These are phyloP conservation scores for Acephala macrosclerotiorum DNA, from an alignment of 2,329 filamentous ascomycete species.

Conservation along the genomic window DNA sequence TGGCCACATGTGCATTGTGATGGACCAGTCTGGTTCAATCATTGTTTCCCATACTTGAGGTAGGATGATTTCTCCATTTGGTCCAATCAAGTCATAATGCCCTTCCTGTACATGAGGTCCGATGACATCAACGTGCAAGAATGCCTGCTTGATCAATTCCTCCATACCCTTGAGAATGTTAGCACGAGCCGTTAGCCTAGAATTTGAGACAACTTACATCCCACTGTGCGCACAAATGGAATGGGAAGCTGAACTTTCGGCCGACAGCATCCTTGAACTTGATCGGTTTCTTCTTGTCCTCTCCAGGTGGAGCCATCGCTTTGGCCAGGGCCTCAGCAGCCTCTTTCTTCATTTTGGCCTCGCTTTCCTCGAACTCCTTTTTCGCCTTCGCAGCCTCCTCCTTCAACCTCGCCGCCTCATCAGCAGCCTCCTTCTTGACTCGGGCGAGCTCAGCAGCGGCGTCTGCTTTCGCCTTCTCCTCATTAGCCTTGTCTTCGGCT, in stretches of 20 bases:
- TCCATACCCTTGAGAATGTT: slow-evolving; percentile 74
- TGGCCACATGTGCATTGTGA: slow-evolving; percentile 74
- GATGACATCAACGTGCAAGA: slow-evolving; percentile 78
- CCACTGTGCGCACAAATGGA: slow-evolving; percentile 85
- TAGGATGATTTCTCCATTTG: slow-evolving; percentile 83
- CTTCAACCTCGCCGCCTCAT: slow-evolving; percentile 47
- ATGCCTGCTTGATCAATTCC: slow-evolving; percentile 84
- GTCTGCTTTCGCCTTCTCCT: slow-evolving; percentile 32
- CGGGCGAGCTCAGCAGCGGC: slow-evolving; percentile 33
- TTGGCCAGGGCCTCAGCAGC: slow-evolving; percentile 57
- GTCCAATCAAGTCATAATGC: slow-evolving; percentile 81
- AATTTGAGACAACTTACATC: slow-evolving; percentile 60
- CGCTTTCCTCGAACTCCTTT: slow-evolving; percentile 57
- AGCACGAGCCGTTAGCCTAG: slow-evolving; percentile 31
- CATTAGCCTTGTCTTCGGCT: slow-evolving; percentile 28
- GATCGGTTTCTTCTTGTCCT: slow-evolving; percentile 68
- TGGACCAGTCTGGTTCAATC: slow-evolving; percentile 77
- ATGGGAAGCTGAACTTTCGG: slow-evolving; percentile 92
- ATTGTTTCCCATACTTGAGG: slow-evolving; percentile 84
- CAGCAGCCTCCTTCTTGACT: slow-evolving; percentile 40
- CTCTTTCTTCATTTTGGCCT: slow-evolving; percentile 54
- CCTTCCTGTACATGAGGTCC: slow-evolving; percentile 79
- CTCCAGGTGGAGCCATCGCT: slow-evolving; percentile 42
- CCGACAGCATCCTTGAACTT: slow-evolving; percentile 92
- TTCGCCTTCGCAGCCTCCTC: slow-evolving; percentile 52